Percentiles rank a stretch among this genome's conserved stretches.
Evolutionary conservation across 805 yeast genomes (phyloP).

Genomic region (Candida fluviatilis): DNA sequence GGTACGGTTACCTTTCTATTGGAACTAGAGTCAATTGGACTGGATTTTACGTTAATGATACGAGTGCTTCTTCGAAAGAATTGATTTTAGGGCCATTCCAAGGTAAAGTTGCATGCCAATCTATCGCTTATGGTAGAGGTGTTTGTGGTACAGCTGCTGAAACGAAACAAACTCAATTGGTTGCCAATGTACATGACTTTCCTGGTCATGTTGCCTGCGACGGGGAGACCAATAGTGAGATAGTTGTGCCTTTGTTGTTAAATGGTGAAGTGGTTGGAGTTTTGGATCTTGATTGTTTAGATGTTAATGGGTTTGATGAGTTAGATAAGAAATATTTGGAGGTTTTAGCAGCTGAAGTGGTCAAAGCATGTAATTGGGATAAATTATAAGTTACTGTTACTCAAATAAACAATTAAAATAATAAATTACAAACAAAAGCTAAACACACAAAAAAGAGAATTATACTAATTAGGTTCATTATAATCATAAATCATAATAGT

Average conservation of each 20-base stretch:
- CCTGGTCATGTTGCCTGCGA: conserved; percentile 98
- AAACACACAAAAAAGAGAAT: neutral
- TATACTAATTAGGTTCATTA: neutral
- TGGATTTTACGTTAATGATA: conserved; percentile 72
- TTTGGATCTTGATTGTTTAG: conserved; percentile 79
- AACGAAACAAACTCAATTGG: conserved; percentile 60
- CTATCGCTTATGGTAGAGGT: conserved; percentile 72
- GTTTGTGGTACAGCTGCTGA: conserved; percentile 89
- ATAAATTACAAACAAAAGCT: neutral
- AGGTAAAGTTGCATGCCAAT: conserved; percentile 95
- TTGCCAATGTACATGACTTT: conserved; percentile 67
- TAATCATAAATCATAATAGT: conserved; percentile 1
- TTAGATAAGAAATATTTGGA: conserved; percentile 60
- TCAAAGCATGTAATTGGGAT: conserved; percentile 50
- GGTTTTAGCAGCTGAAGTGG: conserved; percentile 49
- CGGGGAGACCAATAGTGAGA: conserved; percentile 89
- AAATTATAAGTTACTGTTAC: neutral
- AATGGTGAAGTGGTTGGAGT: conserved; percentile 57
- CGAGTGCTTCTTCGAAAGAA: conserved; percentile 28
- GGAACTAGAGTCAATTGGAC: conserved; percentile 76
- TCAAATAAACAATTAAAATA: neutral
- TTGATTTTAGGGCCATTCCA: conserved; percentile 88
- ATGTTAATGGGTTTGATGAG: conserved; percentile 60
- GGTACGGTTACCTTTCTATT: conserved; percentile 79
- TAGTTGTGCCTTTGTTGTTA: conserved; percentile 76